Percentiles rank a stretch among this genome's conserved stretches.
Conservation (phyloP, 805 yeast genomes). For the Torulaspora indica region DNA sequence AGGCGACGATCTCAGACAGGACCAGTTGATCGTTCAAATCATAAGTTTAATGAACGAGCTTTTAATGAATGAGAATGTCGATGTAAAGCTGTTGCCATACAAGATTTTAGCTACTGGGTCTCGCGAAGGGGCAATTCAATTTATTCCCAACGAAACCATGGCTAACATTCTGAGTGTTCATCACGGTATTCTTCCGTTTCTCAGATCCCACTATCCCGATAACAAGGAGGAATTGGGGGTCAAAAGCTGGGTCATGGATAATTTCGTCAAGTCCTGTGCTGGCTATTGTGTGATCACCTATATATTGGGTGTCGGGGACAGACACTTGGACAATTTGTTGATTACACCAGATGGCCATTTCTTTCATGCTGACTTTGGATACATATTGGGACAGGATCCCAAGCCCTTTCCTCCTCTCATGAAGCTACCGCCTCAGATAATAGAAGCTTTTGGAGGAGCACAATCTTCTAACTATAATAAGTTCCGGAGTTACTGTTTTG, state of each 20-base stretch:
- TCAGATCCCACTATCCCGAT: conserved; percentile 63
- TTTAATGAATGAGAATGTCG: conserved; percentile 82
- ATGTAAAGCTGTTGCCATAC: conserved; percentile 82
- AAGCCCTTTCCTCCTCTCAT: conserved; percentile 98
- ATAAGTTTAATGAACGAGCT: conserved; percentile 86
- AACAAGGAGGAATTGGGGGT: conserved; percentile 35
- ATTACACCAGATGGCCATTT: conserved; percentile 80
- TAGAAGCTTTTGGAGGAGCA: conserved; percentile 97
- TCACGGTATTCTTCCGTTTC: conserved; percentile 70
- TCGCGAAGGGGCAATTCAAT: conserved; percentile 87
- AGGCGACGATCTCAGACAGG: conserved; percentile 94
- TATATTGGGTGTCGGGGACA: conserved; percentile 91
- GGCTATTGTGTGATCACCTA: conserved; percentile 97
- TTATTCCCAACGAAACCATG: conserved; percentile 87
- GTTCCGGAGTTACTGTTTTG: conserved; percentile 90
- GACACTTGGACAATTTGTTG: conserved; percentile 87
- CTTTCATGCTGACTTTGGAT: conserved; percentile 98
- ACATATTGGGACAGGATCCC: conserved; percentile 93
- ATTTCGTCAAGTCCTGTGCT: conserved; percentile 90
- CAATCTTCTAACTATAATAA: conserved; percentile 77
- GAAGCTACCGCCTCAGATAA: conserved; percentile 94
- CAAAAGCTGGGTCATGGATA: conserved; percentile 70
- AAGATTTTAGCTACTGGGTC: conserved; percentile 86
- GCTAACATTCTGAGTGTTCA: conserved; percentile 69
- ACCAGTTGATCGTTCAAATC: conserved; percentile 93